A percentile compares a stretch with the other conserved stretches of the same genome.
Evolutionary conservation across 306 rosid genomes (phyloP).

Genomic region (Mucuna pruriens): DNA sequence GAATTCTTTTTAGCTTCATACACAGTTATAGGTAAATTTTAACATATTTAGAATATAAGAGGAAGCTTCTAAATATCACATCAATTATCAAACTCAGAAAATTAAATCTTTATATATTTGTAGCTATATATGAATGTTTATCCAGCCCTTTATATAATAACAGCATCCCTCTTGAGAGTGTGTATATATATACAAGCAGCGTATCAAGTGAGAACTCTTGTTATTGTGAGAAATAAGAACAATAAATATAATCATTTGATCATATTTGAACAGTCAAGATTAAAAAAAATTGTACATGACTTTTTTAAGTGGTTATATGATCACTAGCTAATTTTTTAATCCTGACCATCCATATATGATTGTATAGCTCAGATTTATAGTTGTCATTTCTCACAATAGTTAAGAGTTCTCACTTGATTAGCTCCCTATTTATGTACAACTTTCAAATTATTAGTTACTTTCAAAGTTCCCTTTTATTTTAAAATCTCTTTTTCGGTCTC

Average conservation of each 20-base stretch:
- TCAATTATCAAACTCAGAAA: too few relatives aligned
- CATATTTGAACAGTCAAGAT: not conserved
- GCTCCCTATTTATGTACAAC: not conserved
- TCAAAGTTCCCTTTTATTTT: not conserved
- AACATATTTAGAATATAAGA: too few relatives aligned
- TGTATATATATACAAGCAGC: not conserved
- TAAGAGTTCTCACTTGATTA: too few relatives aligned
- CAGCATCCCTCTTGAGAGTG: not conserved
- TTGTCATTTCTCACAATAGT: not conserved
- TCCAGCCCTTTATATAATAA: not conserved
- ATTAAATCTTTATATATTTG: too few relatives aligned
- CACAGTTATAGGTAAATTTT: too few relatives aligned
- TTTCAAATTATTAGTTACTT: too few relatives aligned
- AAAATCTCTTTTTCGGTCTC: not conserved
- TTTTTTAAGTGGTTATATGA: not conserved
- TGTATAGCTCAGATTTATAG: not conserved
- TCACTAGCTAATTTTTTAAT: not conserved
- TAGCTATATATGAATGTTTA: not conserved
- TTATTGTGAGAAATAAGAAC: not conserved
- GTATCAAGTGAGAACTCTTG: not conserved
- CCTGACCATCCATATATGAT: not conserved
- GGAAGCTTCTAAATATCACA: too few relatives aligned
- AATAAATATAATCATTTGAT: not conserved
- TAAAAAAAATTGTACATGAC: not conserved
- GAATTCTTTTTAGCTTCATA: too few relatives aligned